These are phyloP conservation scores for Rugonectria rugulosa DNA, from an alignment of 2,329 filamentous ascomycete genomes.

Conservation along the genomic window DNA sequence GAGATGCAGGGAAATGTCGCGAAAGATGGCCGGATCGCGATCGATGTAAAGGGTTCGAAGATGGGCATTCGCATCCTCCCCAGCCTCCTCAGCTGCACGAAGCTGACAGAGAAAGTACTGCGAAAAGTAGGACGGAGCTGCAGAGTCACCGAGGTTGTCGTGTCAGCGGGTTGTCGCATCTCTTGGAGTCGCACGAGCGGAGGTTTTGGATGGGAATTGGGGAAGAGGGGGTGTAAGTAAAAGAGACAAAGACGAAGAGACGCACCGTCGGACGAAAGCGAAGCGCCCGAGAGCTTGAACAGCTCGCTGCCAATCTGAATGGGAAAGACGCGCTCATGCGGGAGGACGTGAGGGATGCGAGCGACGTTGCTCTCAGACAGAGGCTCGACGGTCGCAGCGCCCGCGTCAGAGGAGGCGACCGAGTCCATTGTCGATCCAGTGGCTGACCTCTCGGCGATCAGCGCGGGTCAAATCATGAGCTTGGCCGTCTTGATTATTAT, in stretches of 20 bases:
- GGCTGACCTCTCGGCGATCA: too few species aligned
- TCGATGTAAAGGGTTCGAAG: constrained; percentile 93
- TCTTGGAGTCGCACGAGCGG: too few species aligned
- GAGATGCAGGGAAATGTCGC: constrained; percentile 87
- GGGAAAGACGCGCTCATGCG: constrained; percentile 76
- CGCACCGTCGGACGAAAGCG: constrained; percentile 76
- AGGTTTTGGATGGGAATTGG: background rate
- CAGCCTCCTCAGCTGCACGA: constrained; percentile 65
- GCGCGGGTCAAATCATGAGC: too few species aligned
- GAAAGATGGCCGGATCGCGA: constrained; percentile 87
- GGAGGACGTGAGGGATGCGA: constrained; percentile 65
- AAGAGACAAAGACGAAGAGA: constrained; percentile 26
- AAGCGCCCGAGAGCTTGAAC: constrained; percentile 77
- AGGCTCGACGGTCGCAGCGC: constrained; percentile 30
- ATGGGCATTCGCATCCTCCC: constrained; percentile 55
- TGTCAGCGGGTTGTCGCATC: constrained; percentile 21
- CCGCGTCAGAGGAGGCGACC: constrained; percentile 37
- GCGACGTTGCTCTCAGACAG: constrained; percentile 46
- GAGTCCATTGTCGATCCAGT: constrained; percentile 41
- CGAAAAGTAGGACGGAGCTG: constrained; percentile 95
- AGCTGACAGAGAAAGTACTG: constrained; percentile 91
- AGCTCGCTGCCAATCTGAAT: constrained; percentile 77
- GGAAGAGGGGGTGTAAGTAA: background rate
- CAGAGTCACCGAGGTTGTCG: background rate
- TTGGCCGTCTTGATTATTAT: too few species aligned